A percentile compares a stretch with the other conserved stretches of the same genome.
phyloP scores from a whole-genome alignment of 371 early-diverging fungal species.

The Mitosporidium daphniae region DNA sequence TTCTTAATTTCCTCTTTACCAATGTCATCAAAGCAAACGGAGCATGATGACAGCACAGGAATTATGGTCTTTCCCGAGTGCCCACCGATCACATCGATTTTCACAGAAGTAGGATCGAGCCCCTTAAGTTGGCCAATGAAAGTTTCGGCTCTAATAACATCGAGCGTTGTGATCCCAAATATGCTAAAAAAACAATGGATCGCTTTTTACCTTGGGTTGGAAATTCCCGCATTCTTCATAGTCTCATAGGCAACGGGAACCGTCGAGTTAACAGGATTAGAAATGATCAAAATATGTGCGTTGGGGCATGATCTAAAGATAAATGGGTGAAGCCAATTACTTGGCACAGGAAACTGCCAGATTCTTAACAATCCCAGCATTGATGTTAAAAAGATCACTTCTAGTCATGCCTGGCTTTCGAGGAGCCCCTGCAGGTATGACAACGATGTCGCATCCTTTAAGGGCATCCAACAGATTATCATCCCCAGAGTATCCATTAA shows the following conservation, averaged over 20 bases:
- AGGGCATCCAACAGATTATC: conserved; percentile 35
- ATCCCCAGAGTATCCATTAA: conserved; percentile 39
- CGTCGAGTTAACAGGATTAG: conserved; percentile 98
- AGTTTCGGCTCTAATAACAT: conserved; percentile 78
- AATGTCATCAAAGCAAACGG: conserved; percentile 24
- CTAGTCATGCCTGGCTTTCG: conserved; percentile 98
- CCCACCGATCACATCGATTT: conserved; percentile 52
- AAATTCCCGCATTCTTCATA: conserved; percentile 52
- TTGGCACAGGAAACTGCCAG: conserved; percentile 34
- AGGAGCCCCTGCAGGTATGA: conserved; percentile 93
- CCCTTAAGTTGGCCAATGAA: conserved; percentile 18
- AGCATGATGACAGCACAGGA: conserved; percentile 23
- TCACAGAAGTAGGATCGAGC: conserved; percentile 18
- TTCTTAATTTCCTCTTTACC: conserved; percentile 52
- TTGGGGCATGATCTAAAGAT: conserved; percentile 38
- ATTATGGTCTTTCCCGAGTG: conserved; percentile 93
- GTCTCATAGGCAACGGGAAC: conserved; percentile 89
- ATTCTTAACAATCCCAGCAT: conserved; percentile 62
- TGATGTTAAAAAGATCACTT: conserved; percentile 87
- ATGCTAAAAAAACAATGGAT: conserved; percentile 12
- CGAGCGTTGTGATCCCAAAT: conserved; percentile 89
- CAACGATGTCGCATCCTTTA: conserved; percentile 44
- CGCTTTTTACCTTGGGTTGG: background rate
- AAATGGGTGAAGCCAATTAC: conserved; percentile 6
- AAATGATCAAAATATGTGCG: conserved; percentile 72